Evolutionary conservation across 495 filamentous ascomycete genomes (phyloP), one percentile per base, ranked within the genome.

Genomic region (Daldinia vernicosa): DNA sequence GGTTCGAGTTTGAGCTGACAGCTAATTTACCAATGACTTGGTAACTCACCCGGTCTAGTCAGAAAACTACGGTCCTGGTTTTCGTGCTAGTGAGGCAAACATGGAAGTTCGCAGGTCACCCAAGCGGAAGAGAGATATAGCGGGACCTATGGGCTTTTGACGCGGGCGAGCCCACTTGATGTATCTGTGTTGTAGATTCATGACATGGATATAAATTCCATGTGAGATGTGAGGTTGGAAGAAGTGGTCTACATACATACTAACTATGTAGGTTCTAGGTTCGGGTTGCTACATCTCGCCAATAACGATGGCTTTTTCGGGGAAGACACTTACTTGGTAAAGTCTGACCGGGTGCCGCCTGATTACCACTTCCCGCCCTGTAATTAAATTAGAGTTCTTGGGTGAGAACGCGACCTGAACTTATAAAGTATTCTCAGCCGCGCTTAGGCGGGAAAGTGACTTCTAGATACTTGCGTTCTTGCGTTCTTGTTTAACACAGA

Each of bases 351-450:
- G 68, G 26, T 45, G 52, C 35, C 28, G 11, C 60, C 53, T 47
- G 70, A 61, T 60, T 62, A 60, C 40, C 56, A 66, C 65, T 69
- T 73, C 70, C 70, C 70, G 70, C 27, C 70, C 66, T 69, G 70
- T 40, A 73, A 73, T 73, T 73, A 73, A 73, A 73, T 73, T 69
- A 73, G 35, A 69, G 70, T 73, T 71, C 35, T 65, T 55, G 39
- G 33, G 40, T 50, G 6, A 35, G 15, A 35, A 27, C 28, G 47
- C 6, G 67, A 56, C 40, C 35, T 28, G 67, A 56, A 51, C 35
- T 28, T 52, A 22, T 4, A 26, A 65, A 47, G 68, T 71, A 71
- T 52, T 43, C 24, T 58, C 24, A 52, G 30, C 24, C 33, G 17
- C 19, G 40, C 26, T 39, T 2, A 0, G 7, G 57, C 12, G 45